A percentile compares a stretch with the other conserved stretches of the same genome.
phyloP scores from a whole-genome alignment of 2,329 filamentous ascomycete genomes.

The Aspergillus nomiae region DNA sequence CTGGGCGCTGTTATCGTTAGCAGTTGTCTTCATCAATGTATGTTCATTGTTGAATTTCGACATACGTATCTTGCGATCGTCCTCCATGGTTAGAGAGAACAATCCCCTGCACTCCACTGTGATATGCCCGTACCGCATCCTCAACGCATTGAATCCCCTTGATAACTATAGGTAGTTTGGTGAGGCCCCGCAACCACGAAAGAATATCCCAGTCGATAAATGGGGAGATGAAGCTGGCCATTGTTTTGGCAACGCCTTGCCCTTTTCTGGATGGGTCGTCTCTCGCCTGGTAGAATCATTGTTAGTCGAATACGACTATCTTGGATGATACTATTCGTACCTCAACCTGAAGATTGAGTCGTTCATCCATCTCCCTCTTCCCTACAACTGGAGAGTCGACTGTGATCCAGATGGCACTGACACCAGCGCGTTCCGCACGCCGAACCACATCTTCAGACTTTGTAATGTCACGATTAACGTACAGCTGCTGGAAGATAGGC shows the following conservation, averaged over 20 bases:
- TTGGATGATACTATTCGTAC: conserved; percentile 12
- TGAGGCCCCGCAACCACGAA: conserved; percentile 44
- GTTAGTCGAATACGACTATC: not conserved
- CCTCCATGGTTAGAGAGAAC: conserved; percentile 47
- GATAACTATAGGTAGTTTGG: conserved; percentile 38
- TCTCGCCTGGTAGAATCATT: conserved; percentile 4
- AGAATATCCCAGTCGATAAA: conserved; percentile 34
- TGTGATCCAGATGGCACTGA: conserved; percentile 35
- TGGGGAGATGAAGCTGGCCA: conserved; percentile 32
- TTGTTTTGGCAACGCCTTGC: conserved; percentile 32
- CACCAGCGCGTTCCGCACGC: conserved; percentile 31
- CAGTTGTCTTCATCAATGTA: not conserved
- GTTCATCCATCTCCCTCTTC: conserved; percentile 35
- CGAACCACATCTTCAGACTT: conserved; percentile 28
- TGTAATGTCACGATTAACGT: conserved; percentile 36
- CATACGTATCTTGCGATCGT: conserved; percentile 48
- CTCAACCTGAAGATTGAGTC: conserved; percentile 28
- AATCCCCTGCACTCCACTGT: conserved; percentile 50
- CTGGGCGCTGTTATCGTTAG: conserved; percentile 25
- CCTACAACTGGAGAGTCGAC: conserved; percentile 39
- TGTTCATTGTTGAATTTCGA: not conserved
- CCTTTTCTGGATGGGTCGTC: conserved; percentile 16
- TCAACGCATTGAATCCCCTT: conserved; percentile 51
- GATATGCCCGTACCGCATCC: conserved; percentile 51
- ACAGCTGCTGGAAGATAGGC: conserved; percentile 41